Evolutionary conservation across 108 stramenopile species (phyloP).

Genomic region (Cyclotella sp.): DNA sequence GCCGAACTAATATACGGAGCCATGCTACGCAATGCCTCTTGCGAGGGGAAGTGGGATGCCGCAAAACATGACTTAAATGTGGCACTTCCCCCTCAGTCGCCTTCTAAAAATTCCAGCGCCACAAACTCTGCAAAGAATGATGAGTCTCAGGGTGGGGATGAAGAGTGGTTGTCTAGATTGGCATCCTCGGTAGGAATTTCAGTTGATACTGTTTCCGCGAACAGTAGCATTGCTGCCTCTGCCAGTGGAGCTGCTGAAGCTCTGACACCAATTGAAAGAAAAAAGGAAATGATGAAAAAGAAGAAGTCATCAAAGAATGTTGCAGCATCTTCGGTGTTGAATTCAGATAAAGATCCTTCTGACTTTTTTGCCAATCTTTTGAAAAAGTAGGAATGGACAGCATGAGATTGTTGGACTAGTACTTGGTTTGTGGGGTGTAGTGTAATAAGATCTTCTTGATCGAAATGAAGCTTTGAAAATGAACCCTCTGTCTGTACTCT

Average conservation of each 20-base stretch:
- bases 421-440: no score
- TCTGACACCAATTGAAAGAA: constrained; percentile 21
- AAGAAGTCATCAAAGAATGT: constrained; percentile 23
- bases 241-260: background rate
- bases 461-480: no score
- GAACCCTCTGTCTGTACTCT: no score
- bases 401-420: no score
- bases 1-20: constrained; percentile 79
- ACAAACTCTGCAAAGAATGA: background rate
- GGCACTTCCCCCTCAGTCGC: constrained; percentile 61
- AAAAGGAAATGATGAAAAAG: constrained; percentile 24
- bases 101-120: background rate
- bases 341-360: constrained; percentile 50
- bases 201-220: constrained; percentile 48
- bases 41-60: constrained; percentile 89
- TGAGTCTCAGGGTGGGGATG: constrained; percentile 53
- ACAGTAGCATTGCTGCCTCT: constrained; percentile 2
- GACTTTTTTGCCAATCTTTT: constrained; percentile 82
- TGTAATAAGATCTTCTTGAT: no score
- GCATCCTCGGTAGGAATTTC: constrained; percentile 68
- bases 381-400: constrained; percentile 66
- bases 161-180: constrained; percentile 79
- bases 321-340: constrained; percentile 21
- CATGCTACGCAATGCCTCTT: constrained; percentile 77
- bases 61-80: constrained; percentile 68